phyloP scores from a whole-genome alignment of 352 stramenopile genomes.

The Lagenidium giganteum region DNA sequence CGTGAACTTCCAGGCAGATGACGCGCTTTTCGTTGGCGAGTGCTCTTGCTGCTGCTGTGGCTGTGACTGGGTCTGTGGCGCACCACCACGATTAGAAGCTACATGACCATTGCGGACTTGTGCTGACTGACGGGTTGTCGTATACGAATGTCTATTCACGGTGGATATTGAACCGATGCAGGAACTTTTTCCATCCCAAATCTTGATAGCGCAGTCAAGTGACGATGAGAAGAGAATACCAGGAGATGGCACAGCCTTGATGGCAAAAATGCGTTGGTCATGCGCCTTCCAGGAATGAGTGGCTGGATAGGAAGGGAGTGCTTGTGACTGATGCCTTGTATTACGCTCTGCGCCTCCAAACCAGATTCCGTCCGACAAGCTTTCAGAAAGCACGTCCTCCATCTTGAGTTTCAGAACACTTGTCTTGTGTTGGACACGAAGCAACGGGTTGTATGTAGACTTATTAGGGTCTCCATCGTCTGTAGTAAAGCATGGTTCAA shows the following conservation, averaged over 20 bases:
- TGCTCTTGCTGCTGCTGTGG: background rate
- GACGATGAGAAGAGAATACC: constrained; percentile 44
- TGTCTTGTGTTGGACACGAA: constrained; percentile 23
- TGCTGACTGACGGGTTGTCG: no score
- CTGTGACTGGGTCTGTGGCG: background rate
- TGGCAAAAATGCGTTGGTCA: constrained; percentile 19
- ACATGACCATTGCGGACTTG: no score
- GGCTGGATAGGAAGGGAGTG: no score
- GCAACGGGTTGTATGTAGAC: constrained; percentile 24
- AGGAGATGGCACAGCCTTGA: constrained; percentile 31
- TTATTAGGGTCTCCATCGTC: background rate
- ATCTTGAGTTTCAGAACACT: constrained; percentile 19
- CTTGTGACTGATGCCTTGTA: no score
- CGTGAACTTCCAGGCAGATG: constrained; percentile 44
- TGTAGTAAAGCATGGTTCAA: constrained; percentile 11
- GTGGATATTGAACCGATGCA: constrained; percentile 56
- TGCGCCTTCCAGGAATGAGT: constrained; percentile 41
- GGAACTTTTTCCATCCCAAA: constrained; percentile 34
- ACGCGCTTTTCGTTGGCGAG: constrained; percentile 6
- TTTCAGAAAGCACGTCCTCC: constrained; percentile 2
- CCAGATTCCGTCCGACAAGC: no score
- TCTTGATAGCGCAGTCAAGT: constrained; percentile 32
- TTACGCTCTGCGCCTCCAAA: no score
- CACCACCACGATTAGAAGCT: no score
- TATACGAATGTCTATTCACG: no score